Percentiles rank a stretch among this genome's conserved stretches.
Evolutionary conservation across 805 yeast species (phyloP).

Genomic region (Kurtzmaniella cleridarum): DNA sequence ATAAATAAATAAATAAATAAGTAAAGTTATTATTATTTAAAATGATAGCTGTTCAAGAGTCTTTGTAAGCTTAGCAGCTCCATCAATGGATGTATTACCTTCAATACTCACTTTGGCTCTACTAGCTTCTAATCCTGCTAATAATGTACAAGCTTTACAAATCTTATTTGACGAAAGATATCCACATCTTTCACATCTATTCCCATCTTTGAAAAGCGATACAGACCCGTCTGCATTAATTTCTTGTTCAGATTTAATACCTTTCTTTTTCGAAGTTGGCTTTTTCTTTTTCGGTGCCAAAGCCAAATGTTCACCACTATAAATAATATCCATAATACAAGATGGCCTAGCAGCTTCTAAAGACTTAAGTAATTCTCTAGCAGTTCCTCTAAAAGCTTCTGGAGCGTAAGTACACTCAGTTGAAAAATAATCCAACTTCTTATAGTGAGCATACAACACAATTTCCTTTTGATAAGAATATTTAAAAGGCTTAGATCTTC

Average conservation of each 20-base stretch:
- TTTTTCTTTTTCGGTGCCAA: conserved; percentile 52
- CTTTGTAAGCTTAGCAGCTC: conserved; percentile 59
- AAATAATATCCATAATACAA: conserved; percentile 89
- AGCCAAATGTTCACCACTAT: conserved; percentile 84
- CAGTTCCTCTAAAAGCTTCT: conserved; percentile 97
- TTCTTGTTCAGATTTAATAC: conserved; percentile 37
- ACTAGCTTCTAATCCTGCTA: conserved; percentile 77
- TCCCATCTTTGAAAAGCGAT: conserved; percentile 55
- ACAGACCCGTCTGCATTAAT: conserved; percentile 61
- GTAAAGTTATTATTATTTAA: no score
- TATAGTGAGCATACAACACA: conserved; percentile 94
- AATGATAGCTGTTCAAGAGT: conserved; percentile 62
- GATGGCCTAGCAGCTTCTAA: conserved; percentile 87
- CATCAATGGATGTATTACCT: conserved; percentile 45
- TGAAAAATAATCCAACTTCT: conserved; percentile 88
- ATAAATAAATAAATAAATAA: no score
- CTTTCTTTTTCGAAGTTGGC: conserved; percentile 17
- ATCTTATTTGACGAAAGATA: conserved; percentile 81
- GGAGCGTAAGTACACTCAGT: conserved; percentile 99
- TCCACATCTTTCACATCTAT: conserved; percentile 83
- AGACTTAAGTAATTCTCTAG: conserved; percentile 85
- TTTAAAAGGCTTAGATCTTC: conserved; percentile 92
- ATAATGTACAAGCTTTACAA: conserved; percentile 88
- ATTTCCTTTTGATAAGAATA: conserved; percentile 96
- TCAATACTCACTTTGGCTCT: conserved; percentile 64